Conservation (phyloP, 2,329 filamentous ascomycete genomes). For the Taxawa tesnikishii region DNA sequence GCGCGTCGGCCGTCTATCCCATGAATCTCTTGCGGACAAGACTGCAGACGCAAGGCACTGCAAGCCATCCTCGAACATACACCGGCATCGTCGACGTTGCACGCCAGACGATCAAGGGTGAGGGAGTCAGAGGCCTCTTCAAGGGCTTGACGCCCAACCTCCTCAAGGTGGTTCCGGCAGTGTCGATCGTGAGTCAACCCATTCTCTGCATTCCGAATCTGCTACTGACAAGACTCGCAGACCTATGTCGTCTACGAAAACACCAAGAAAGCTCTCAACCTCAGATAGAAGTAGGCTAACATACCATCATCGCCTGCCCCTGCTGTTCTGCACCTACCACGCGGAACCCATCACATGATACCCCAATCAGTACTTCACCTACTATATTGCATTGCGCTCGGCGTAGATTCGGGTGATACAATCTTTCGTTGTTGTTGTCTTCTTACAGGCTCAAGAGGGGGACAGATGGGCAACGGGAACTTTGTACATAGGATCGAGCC, state of each 20-base stretch:
- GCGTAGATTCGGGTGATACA: no score
- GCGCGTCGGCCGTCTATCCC: constrained; percentile 88
- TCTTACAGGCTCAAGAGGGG: no score
- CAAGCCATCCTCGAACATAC: constrained; percentile 83
- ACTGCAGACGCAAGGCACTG: constrained; percentile 86
- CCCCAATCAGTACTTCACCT: not conserved
- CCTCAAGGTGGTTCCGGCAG: constrained; percentile 87
- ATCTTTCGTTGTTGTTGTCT: no score
- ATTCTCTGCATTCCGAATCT: not conserved
- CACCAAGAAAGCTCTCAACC: constrained; percentile 56
- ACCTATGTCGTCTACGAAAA: constrained; percentile 88
- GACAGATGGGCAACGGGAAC: no score
- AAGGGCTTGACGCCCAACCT: constrained; percentile 92
- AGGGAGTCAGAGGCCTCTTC: constrained; percentile 79
- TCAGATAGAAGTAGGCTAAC: constrained; percentile 11
- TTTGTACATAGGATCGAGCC: no score
- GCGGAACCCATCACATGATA: not conserved
- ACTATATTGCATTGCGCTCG: not conserved
- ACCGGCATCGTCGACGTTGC: constrained; percentile 85
- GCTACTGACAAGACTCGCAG: constrained; percentile 23
- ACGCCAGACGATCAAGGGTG: constrained; percentile 65
- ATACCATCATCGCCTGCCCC: not conserved
- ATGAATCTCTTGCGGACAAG: constrained; percentile 86
- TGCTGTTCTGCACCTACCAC: not conserved
- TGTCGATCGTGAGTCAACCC: constrained; percentile 54